phyloP scores from a whole-genome alignment of 2,329 filamentous ascomycete species.

The Ophiostoma quercus region DNA sequence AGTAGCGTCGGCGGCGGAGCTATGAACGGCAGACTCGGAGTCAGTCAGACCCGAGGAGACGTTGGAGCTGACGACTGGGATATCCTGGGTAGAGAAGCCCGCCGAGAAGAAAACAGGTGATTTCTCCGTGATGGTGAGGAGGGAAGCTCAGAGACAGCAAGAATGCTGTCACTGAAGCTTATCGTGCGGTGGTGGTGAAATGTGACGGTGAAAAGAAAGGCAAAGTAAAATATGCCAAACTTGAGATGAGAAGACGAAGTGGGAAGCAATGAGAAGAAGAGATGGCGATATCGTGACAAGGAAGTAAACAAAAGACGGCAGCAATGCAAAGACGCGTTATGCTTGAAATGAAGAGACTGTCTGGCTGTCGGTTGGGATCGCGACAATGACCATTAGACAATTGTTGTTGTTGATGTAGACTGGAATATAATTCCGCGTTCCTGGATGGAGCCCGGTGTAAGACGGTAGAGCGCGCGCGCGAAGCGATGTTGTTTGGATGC shows the following conservation, averaged over 20 bases:
- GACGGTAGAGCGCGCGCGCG: slow-evolving; percentile 8
- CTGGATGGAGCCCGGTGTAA: slow-evolving; percentile 1
- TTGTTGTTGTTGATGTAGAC: not conserved
- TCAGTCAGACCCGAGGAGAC: slow-evolving; percentile 17
- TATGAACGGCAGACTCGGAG: slow-evolving; percentile 5
- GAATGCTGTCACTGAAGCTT: slow-evolving; percentile 24
- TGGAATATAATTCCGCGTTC: not conserved
- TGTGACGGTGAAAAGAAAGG: not conserved
- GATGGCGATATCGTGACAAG: not conserved
- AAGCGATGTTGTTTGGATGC: slow-evolving; percentile 12
- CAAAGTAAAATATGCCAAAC: too few species aligned
- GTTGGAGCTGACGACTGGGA: slow-evolving; percentile 15
- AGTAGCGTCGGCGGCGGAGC: not conserved
- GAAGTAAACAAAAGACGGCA: not conserved
- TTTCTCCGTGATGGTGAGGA: slow-evolving; percentile 24
- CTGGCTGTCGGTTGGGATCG: not conserved
- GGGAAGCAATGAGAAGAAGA: not conserved
- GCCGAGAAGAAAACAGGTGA: slow-evolving; percentile 23
- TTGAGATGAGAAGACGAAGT: not conserved
- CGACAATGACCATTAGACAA: not conserved
- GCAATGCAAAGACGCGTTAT: slow-evolving; percentile 4
- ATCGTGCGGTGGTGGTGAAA: not conserved
- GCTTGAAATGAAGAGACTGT: not conserved
- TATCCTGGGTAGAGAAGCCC: slow-evolving; percentile 20
- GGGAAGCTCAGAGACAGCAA: slow-evolving; percentile 24